Base-by-base conservation (phyloP, 306 rosid species). In the Dryas octopetala region DNA sequence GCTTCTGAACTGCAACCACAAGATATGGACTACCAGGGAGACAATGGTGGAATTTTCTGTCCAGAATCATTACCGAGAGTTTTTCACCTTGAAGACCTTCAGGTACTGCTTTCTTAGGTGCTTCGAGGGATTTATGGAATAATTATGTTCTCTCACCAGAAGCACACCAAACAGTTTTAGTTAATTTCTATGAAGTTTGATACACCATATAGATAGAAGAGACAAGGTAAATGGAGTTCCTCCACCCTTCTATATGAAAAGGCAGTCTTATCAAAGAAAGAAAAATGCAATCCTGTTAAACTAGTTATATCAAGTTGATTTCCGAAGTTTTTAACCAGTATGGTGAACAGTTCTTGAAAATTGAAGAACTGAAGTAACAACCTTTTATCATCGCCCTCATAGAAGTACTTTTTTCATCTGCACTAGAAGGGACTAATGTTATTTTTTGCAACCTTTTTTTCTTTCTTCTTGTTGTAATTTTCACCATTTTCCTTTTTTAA, bases 21-120 rank as follows among this genome's bases (percentile, higher is more conserved):
- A 63, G 97, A 95, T 46, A 65, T 95, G 67, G 97, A 95, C 43
- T 95, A 75, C 70, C 99, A 88, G 54, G 97, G 92, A 65, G 99
- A 92, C 74, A 89, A 80, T 79, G 85, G 90, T 43, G 93, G 91
- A 78, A 54, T 92, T 44, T 91, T 70, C 78, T 86, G 89, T 73
- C 83, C 89, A 61, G 97, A 95, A 69, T 81, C 91, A 40, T 78
- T 90, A 75, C 89, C 81, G 50, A 51, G 86, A 80, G 75, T 87
- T 58, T 91, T 95, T 78, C 85, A 92, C 66, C 83, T 90, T 5
- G 79, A 84, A 26, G 97, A 95, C 32, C 90, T 92, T 84, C 97
- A 95, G 97, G 99, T 95, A 90, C 82, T 47, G 58, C 23, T 44
- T 50, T 43, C 71, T 71, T 73, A 60, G 5, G 0, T 23, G 3